Percentiles rank a stretch among this genome's conserved stretches.
Evolutionary conservation across 345 rosid species (phyloP).

Genomic region (Eucalyptus grandis): DNA sequence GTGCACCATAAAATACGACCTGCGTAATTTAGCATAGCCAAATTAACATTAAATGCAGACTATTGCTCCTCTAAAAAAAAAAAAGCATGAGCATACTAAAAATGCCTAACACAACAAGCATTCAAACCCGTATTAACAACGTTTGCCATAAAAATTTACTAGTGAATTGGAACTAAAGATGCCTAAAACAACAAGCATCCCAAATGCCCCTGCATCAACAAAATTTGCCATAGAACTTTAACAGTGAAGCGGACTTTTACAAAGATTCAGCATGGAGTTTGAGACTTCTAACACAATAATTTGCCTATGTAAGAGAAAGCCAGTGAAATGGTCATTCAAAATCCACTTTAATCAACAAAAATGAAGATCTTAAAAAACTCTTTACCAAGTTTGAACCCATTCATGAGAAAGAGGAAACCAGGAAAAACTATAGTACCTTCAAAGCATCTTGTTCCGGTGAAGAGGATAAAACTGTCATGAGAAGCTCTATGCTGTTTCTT

Average conservation of each 20-base stretch:
- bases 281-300: background rate
- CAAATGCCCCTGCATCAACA: background rate
- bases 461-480: slow-evolving; percentile 66
- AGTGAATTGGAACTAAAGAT: background rate
- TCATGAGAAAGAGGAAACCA: background rate
- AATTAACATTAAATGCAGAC: background rate
- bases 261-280: background rate
- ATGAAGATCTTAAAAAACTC: background rate
- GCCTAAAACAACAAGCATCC: background rate
- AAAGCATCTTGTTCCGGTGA: slow-evolving; percentile 74
- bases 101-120: background rate
- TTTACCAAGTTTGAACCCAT: background rate
- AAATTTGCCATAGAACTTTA: background rate
- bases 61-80: background rate
- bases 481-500: slow-evolving; percentile 83
- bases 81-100: background rate
- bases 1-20: background rate
- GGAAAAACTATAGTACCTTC: slow-evolving; percentile 27
- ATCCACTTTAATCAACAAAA: background rate
- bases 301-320: background rate
- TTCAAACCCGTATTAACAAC: background rate
- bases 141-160: background rate
- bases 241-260: background rate
- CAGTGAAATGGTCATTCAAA: background rate
- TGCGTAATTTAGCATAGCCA: background rate